phyloP scores from a whole-genome alignment of 2,329 filamentous ascomycete species.

The Aspergillus oerlinghausenensis region DNA sequence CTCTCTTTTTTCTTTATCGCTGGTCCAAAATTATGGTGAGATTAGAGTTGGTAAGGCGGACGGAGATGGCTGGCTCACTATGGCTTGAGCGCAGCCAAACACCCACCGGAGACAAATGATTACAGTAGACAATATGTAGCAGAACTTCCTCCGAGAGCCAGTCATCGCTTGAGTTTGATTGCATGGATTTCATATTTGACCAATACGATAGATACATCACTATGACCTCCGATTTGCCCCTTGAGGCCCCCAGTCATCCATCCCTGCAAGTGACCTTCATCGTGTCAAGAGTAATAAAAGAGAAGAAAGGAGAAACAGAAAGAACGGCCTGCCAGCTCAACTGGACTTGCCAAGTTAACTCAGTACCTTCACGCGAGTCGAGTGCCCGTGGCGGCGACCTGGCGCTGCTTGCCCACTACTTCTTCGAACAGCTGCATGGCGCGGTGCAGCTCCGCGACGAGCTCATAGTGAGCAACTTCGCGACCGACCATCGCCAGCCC shows the following conservation, averaged over 20 bases:
- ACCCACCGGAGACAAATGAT: background rate
- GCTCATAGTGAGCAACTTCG: conserved; percentile 15
- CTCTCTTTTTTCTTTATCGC: background rate
- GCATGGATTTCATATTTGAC: background rate
- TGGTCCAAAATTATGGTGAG: background rate
- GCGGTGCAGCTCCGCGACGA: conserved; percentile 20
- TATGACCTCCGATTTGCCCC: background rate
- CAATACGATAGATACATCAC: background rate
- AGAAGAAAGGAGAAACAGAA: conserved; percentile 1
- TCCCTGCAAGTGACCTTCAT: background rate
- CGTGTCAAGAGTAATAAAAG: background rate
- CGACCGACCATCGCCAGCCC: conserved; percentile 22
- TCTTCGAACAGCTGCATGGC: conserved; percentile 23
- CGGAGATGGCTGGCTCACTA: background rate
- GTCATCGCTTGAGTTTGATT: background rate
- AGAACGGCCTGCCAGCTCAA: background rate
- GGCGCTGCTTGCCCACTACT: conserved; percentile 29
- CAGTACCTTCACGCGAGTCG: background rate
- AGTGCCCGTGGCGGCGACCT: background rate
- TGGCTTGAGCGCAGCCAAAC: background rate
- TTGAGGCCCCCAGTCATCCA: background rate
- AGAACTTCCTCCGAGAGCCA: background rate
- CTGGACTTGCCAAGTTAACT: background rate
- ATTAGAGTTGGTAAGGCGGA: background rate
- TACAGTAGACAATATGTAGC: background rate